phyloP scores from a whole-genome alignment of 2,329 filamentous ascomycete species.

The Penicillium sp. region DNA sequence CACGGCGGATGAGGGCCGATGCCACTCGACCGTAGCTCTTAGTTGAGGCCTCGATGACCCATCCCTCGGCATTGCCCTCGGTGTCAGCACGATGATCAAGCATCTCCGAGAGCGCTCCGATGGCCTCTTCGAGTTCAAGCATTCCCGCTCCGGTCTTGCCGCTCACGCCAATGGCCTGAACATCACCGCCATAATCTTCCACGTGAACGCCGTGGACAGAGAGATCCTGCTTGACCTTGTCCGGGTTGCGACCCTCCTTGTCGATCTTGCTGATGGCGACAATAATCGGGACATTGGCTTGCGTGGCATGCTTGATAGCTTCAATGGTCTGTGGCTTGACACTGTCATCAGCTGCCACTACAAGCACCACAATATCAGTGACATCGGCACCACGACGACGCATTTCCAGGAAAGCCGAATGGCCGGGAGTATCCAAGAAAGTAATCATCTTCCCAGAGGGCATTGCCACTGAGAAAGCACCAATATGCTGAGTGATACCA shows the following conservation, averaged over 20 bases:
- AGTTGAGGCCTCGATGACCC: slow-evolving; percentile 86
- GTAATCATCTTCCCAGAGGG: slow-evolving; percentile 85
- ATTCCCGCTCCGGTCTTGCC: slow-evolving; percentile 93
- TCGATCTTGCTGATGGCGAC: slow-evolving; percentile 98
- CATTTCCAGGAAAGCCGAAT: slow-evolving; percentile 94
- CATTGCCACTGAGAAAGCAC: slow-evolving; percentile 88
- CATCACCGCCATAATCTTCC: slow-evolving; percentile 91
- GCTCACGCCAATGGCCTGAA: slow-evolving; percentile 84
- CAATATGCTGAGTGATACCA: slow-evolving; percentile 97
- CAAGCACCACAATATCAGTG: slow-evolving; percentile 92
- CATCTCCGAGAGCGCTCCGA: slow-evolving; percentile 78
- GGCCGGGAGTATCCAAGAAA: slow-evolving; percentile 93
- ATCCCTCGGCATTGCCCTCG: slow-evolving; percentile 77
- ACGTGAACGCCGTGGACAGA: slow-evolving; percentile 78
- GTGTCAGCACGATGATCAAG: slow-evolving; percentile 80
- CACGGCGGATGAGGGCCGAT: slow-evolving; percentile 80
- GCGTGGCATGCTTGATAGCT: slow-evolving; percentile 86
- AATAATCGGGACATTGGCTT: slow-evolving; percentile 86
- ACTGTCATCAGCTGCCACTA: slow-evolving; percentile 93
- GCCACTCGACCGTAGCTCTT: slow-evolving; percentile 80
- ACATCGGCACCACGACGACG: slow-evolving; percentile 90
- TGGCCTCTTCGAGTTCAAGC: slow-evolving; percentile 84
- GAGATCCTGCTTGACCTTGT: slow-evolving; percentile 84
- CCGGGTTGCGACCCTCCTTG: slow-evolving; percentile 72
- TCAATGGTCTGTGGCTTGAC: slow-evolving; percentile 97